Evolutionary conservation across 2,329 filamentous ascomycete genomes (phyloP).

Genomic region (Fusarium agapanthi): DNA sequence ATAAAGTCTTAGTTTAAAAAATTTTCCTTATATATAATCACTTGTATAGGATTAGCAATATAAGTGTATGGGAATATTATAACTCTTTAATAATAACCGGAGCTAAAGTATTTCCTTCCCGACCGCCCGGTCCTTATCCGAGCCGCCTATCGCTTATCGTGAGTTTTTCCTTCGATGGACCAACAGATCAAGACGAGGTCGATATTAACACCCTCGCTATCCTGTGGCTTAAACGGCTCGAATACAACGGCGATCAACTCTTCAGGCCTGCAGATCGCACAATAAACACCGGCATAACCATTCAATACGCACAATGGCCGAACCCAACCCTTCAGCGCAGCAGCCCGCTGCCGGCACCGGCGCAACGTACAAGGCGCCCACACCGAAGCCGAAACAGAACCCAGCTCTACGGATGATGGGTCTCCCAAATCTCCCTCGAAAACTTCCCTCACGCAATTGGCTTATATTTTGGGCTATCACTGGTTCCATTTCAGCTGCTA

Average conservation of each 20-base stretch:
- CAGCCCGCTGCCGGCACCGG: conserved; percentile 39
- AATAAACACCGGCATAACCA: neutral
- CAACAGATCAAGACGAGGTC: conserved; percentile 16
- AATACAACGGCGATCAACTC: conserved; percentile 1
- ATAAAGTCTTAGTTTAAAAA: too few species aligned
- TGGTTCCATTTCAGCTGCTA: conserved; percentile 78
- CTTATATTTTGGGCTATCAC: conserved; percentile 90
- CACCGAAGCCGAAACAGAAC: conserved; percentile 64
- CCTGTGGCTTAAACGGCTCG: conserved; percentile 8
- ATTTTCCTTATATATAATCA: too few species aligned
- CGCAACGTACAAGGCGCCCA: conserved; percentile 44
- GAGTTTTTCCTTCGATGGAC: conserved; percentile 27
- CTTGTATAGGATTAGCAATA: too few species aligned
- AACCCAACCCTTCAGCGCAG: conserved; percentile 35
- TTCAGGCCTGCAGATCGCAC: neutral
- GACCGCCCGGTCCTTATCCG: conserved; percentile 34
- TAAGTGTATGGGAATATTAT: too few species aligned
- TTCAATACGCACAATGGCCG: conserved; percentile 33
- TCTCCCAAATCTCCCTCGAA: conserved; percentile 82
- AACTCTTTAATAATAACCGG: conserved; percentile 13
- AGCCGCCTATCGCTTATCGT: conserved; percentile 13
- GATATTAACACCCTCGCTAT: conserved; percentile 19
- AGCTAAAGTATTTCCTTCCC: conserved; percentile 39
- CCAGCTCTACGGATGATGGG: conserved; percentile 83
- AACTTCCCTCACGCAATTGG: conserved; percentile 96